Evolutionary conservation across 108 stramenopile genomes (phyloP), one percentile per base, ranked within the genome.

Genomic region (Chaetoceros tenuissimus): DNA sequence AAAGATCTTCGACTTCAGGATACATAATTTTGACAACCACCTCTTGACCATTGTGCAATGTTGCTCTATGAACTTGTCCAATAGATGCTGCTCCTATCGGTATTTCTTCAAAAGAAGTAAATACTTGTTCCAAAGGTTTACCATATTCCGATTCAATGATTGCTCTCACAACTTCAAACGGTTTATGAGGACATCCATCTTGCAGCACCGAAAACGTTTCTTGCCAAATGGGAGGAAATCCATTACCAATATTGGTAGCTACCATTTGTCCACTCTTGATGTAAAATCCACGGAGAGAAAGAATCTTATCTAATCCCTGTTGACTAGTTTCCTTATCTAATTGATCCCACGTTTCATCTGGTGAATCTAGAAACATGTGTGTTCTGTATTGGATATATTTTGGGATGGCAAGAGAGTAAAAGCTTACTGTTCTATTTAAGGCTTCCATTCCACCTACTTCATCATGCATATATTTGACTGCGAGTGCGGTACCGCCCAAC

Each of bases 11-110:
- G 17, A 85, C 87, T 23, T 80, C 73, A 0, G 87, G 87, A 66
- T 93, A 93, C 73, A 82, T 76, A 10, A 93, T 71, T 60, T 93
- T 93, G 0, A 89, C 83, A 0, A 89, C 92, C 1, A 89, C 87
- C 46, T 58, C 57, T 51, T 60, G 73, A 2, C 81, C 79, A 56
- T 80, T 74, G 58, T 62, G 72, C 13, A 91, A 53, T 2, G 74
- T 87, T 18, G 92, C 92, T 1, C 82, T 63, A 69, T 93, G 92
- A 1, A 89, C 87, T 59, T 93, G 92, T 2, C 92, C 92, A 57
- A 93, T 93, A 7, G 75, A 75, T 3, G 92, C 92, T 23, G 84
- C 67, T 29, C 92, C 92, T 30, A 93, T 87, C 17, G 92, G 92
- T 10, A n/a, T 59, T 48, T 75, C 73, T 26, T 92, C 86, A 63